Percentiles rank a stretch among this genome's conserved stretches.
Conservation (phyloP, 768 basidiomycete genomes). For the Galerina marginata region DNA sequence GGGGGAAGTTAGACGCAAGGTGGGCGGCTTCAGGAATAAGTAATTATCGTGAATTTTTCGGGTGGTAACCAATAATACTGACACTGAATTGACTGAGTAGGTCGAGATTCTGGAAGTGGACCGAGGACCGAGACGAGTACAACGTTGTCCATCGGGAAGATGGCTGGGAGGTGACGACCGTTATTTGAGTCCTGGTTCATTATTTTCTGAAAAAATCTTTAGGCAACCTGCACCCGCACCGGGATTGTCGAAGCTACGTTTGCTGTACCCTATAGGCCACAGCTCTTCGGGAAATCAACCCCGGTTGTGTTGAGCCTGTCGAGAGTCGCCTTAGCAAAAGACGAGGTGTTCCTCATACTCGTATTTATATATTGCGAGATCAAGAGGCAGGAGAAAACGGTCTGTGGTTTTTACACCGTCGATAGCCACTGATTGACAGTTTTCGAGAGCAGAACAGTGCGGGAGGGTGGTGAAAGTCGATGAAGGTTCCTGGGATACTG, state of each 20-base stretch:
- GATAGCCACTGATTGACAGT: neutral
- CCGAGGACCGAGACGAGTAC: conserved; percentile 48
- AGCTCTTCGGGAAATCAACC: conserved; percentile 49
- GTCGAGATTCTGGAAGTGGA: conserved; percentile 51
- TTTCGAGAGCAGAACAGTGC: conserved; percentile 18
- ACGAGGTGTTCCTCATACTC: conserved; percentile 46
- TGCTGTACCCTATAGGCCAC: conserved; percentile 51
- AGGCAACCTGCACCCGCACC: conserved; percentile 26
- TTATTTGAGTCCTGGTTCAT: neutral
- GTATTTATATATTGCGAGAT: conserved; percentile 45
- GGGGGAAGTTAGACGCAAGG: conserved; percentile 44
- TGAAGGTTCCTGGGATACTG: no score
- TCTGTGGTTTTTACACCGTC: conserved; percentile 20
- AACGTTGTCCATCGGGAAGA: conserved; percentile 46
- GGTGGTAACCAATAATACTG: neutral
- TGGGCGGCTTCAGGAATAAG: conserved; percentile 44
- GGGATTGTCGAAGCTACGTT: conserved; percentile 44
- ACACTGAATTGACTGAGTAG: conserved; percentile 22
- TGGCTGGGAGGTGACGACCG: conserved; percentile 48
- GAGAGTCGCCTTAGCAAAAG: conserved; percentile 43
- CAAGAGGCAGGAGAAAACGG: conserved; percentile 44
- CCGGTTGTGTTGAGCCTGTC: conserved; percentile 46
- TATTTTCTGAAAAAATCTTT: neutral
- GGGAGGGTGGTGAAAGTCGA: conserved; percentile 15
- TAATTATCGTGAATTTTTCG: conserved; percentile 18